phyloP scores from a whole-genome alignment of 148 eudicot species.

The Vaccinium myrtillus region DNA sequence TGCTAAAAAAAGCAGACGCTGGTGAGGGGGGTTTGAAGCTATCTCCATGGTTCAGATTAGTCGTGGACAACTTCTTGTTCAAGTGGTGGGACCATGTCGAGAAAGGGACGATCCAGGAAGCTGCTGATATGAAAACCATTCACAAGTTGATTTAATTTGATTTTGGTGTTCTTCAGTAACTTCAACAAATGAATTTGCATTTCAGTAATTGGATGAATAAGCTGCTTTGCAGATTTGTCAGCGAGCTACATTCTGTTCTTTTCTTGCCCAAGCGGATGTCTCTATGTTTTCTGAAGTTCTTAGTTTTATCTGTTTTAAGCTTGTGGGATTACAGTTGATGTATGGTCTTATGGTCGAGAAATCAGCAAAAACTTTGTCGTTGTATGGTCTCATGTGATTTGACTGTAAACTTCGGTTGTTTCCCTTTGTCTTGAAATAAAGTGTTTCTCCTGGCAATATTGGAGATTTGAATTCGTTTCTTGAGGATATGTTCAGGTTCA shows the following conservation, averaged over 20 bases:
- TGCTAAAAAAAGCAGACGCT: conserved; percentile 80
- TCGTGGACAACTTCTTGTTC: conserved; percentile 88
- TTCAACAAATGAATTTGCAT: neutral
- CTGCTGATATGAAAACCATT: conserved; percentile 76
- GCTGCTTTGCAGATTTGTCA: conserved; percentile 2
- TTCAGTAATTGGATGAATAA: neutral
- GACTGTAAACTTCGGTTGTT: neutral
- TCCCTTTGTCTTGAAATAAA: neutral
- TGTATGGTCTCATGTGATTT: neutral
- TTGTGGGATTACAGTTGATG: neutral
- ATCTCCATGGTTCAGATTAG: conserved; percentile 93
- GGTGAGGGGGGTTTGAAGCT: conserved; percentile 88
- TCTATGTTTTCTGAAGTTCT: neutral
- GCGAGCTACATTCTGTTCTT: neutral
- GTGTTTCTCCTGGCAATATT: neutral
- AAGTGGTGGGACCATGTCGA: conserved; percentile 97
- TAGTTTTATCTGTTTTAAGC: no score
- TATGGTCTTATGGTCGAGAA: neutral
- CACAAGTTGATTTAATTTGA: conserved; percentile 50
- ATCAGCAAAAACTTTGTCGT: neutral
- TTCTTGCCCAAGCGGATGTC: neutral
- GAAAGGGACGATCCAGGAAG: conserved; percentile 65
- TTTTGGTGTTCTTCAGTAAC: neutral
- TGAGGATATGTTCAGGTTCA: neutral
- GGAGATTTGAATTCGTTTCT: neutral